Percentiles rank a stretch among this genome's conserved stretches.
These are phyloP conservation scores for Hymenoscyphus occultus DNA, from an alignment of 2,329 filamentous ascomycete species.

Conservation along the genomic window DNA sequence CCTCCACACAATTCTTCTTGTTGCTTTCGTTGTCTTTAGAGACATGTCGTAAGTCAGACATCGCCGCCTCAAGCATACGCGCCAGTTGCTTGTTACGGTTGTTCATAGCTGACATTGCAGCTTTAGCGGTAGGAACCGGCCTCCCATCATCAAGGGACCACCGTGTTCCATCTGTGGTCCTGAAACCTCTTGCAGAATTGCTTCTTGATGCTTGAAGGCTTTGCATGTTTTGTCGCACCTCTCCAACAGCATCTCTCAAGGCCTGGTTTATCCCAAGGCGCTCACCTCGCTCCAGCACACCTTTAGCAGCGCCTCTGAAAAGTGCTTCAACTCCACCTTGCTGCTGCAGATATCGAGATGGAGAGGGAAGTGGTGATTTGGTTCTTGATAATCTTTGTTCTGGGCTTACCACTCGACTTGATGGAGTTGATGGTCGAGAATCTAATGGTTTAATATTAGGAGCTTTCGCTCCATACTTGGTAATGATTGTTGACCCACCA, in stretches of 20 bases:
- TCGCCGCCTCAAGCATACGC: slow-evolving; percentile 63
- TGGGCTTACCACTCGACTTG: slow-evolving; percentile 29
- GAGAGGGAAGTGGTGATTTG: slow-evolving; percentile 34
- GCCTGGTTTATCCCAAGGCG: slow-evolving; percentile 77
- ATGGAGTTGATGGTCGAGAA: slow-evolving; percentile 32
- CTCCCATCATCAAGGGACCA: slow-evolving; percentile 36
- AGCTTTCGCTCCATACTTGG: slow-evolving; percentile 64
- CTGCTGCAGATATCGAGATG: slow-evolving; percentile 45
- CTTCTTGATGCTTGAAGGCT: slow-evolving; percentile 57
- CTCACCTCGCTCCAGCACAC: slow-evolving; percentile 69
- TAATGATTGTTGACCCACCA: slow-evolving; percentile 64
- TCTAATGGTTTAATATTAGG: slow-evolving; percentile 38
- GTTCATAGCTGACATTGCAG: slow-evolving; percentile 53
- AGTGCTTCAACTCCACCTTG: slow-evolving; percentile 62
- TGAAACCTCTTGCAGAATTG: slow-evolving; percentile 33
- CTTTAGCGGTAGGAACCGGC: slow-evolving; percentile 32
- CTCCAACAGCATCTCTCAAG: slow-evolving; percentile 75
- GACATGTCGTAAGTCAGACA: slow-evolving; percentile 59
- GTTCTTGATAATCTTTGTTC: slow-evolving; percentile 25
- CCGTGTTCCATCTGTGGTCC: slow-evolving; percentile 25
- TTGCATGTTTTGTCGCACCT: slow-evolving; percentile 74
- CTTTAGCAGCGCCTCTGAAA: slow-evolving; percentile 73
- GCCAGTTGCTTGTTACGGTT: slow-evolving; percentile 65
- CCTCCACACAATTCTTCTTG: slow-evolving; percentile 43
- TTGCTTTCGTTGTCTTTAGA: slow-evolving; percentile 50